Evolutionary conservation across 2,329 filamentous ascomycete species (phyloP).

Genomic region (Cercospora janseana): DNA sequence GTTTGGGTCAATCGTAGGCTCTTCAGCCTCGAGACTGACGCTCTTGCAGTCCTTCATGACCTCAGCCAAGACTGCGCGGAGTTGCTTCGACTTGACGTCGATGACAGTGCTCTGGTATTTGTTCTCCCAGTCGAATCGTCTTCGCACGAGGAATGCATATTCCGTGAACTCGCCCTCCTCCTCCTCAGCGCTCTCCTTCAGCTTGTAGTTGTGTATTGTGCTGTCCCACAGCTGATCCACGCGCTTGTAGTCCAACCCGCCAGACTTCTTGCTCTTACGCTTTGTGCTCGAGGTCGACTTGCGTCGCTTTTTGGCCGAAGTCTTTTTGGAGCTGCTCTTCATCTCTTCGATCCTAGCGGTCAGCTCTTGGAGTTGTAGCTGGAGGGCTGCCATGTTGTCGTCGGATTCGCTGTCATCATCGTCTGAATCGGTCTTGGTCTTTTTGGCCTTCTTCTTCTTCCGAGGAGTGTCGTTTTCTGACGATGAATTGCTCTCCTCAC

Average conservation of each 20-base stretch:
- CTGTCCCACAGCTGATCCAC: slow-evolving; percentile 62
- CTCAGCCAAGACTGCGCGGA: slow-evolving; percentile 68
- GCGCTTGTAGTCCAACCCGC: slow-evolving; percentile 64
- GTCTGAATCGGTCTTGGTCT: slow-evolving; percentile 19
- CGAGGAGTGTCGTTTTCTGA: slow-evolving; percentile 27
- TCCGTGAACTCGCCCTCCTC: slow-evolving; percentile 70
- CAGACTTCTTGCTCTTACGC: slow-evolving; percentile 24
- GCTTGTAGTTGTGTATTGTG: slow-evolving; percentile 63
- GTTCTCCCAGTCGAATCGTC: slow-evolving; percentile 80
- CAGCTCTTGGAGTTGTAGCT: slow-evolving; percentile 25
- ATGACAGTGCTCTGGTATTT: slow-evolving; percentile 73
- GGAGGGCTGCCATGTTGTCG: slow-evolving; percentile 20
- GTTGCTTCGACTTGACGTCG: slow-evolving; percentile 79
- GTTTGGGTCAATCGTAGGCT: slow-evolving; percentile 59
- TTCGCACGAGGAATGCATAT: slow-evolving; percentile 78
- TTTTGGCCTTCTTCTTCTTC: slow-evolving; percentile 27
- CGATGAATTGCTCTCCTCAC: slow-evolving; percentile 19
- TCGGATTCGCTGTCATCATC: slow-evolving; percentile 22
- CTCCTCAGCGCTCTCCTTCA: slow-evolving; percentile 64
- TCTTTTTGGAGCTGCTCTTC: slow-evolving; percentile 22
- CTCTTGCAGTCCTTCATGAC: slow-evolving; percentile 76
- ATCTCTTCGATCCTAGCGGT: slow-evolving; percentile 23
- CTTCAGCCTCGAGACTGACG: slow-evolving; percentile 76
- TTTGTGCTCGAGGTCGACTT: slow-evolving; percentile 23
- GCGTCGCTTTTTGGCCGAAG: slow-evolving; percentile 21